These are phyloP conservation scores for Suillus bovinus DNA, from an alignment of 768 basidiomycete species.

Conservation along the genomic window DNA sequence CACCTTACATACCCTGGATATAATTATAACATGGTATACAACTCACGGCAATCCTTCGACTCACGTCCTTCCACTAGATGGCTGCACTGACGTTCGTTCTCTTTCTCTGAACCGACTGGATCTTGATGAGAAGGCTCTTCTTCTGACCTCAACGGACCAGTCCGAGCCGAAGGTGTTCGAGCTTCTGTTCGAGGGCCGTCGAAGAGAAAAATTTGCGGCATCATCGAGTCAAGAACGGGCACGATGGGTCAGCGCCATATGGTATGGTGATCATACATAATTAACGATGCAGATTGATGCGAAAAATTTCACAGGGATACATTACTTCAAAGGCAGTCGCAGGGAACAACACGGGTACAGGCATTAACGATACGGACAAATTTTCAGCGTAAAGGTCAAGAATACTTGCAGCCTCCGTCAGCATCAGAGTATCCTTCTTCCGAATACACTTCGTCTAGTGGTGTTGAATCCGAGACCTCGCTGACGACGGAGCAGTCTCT, in stretches of 20 bases:
- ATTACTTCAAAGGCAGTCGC: conserved; percentile 35
- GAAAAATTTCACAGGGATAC: conserved; percentile 49
- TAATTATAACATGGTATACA: conserved; percentile 51
- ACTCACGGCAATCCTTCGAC: conserved; percentile 40
- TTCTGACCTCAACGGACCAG: conserved; percentile 38
- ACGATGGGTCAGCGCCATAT: conserved; percentile 73
- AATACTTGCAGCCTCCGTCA: conserved; percentile 13
- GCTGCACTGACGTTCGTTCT: conserved; percentile 67
- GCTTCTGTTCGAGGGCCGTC: conserved; percentile 54
- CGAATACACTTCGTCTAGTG: conserved; percentile 30
- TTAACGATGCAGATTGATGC: background rate
- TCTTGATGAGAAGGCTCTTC: conserved; percentile 42
- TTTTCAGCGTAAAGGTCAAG: conserved; percentile 8
- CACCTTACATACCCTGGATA: conserved; percentile 36
- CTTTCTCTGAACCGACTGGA: conserved; percentile 43
- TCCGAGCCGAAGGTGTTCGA: conserved; percentile 61
- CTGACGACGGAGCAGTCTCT: conserved; percentile 8
- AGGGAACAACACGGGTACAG: background rate
- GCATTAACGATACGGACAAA: conserved; percentile 21
- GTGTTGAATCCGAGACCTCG: conserved; percentile 12
- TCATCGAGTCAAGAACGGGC: conserved; percentile 62
- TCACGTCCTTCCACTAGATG: conserved; percentile 48
- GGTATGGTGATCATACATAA: conserved; percentile 41
- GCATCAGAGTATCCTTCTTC: conserved; percentile 22
- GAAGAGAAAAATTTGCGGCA: conserved; percentile 62